These are phyloP conservation scores for Colletotrichum sp. DNA, from an alignment of 2,329 filamentous ascomycete genomes.

Conservation along the genomic window DNA sequence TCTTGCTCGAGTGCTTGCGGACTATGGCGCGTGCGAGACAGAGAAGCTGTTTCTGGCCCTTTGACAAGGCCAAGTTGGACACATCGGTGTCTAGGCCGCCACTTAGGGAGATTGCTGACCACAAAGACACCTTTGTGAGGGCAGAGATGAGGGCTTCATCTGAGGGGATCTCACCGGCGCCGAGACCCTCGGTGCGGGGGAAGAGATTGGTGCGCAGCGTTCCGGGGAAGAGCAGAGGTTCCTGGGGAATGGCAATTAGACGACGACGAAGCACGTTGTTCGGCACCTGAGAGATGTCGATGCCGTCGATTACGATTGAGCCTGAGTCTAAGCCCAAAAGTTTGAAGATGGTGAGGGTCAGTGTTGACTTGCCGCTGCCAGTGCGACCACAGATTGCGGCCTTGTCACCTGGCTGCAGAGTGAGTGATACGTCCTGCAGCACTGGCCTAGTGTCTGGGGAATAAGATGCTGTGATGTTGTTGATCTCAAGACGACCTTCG, in stretches of 20 bases:
- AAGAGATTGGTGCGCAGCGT: background rate
- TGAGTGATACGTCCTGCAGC: slow-evolving; percentile 21
- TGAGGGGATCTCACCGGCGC: background rate
- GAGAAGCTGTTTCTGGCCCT: slow-evolving; percentile 26
- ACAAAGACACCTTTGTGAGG: slow-evolving; percentile 22
- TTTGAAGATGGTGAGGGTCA: slow-evolving; percentile 23
- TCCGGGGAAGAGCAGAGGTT: slow-evolving; percentile 22
- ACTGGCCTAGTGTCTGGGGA: background rate
- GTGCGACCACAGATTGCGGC: slow-evolving; percentile 28
- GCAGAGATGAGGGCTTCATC: slow-evolving; percentile 19
- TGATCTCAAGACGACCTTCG: slow-evolving; percentile 18
- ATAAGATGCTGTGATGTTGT: slow-evolving; percentile 16
- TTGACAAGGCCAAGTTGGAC: slow-evolving; percentile 19
- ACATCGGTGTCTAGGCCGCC: slow-evolving; percentile 24
- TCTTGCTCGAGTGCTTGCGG: slow-evolving; percentile 31
- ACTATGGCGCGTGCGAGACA: slow-evolving; percentile 27
- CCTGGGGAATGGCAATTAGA: slow-evolving; percentile 36
- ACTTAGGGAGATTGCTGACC: slow-evolving; percentile 1
- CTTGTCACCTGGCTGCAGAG: slow-evolving; percentile 22
- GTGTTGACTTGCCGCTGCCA: slow-evolving; percentile 23
- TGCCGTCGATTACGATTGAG: slow-evolving; percentile 30
- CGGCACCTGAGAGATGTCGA: slow-evolving; percentile 28
- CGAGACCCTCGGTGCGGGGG: background rate
- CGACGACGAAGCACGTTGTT: slow-evolving; percentile 28
- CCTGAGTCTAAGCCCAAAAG: slow-evolving; percentile 30